Base-by-base conservation (phyloP, 257 asterid genomes). In the Marsdenia floribunda region DNA sequence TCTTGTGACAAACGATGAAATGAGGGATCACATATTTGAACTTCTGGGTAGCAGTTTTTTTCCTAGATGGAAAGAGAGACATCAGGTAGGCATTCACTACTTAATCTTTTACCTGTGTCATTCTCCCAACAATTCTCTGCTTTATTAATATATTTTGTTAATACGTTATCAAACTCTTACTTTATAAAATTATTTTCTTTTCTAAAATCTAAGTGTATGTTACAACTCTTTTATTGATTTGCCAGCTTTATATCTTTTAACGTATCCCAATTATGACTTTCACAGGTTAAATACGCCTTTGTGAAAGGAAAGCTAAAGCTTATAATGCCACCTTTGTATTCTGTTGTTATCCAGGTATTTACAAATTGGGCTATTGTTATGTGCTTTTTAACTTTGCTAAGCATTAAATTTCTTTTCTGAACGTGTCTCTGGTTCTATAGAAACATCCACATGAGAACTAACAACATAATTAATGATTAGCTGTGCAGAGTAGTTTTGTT, bases 11-110 rank as follows among this genome's bases (percentile, higher is more conserved):
- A 94, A 94, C 76, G 99, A 94, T 84, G 96, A 94, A 84, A 94
- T 94, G 99, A 88, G 99, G 81, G 99, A 94, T 87, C 99, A 94
- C 79, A 94, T 92, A 74, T 94, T 94, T 82, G 98, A 90, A 86
- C 98, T 94, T 79, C 84, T 94, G n/a, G 98, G 97, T 47, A 89
- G 88, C 88, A 87, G 82, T 75, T 88, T 92, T 80, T 89, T 90
- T 77, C 76, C 73, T 80, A 88, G 88, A 82, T 94, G 99, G 99
- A 92, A 94, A 82, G 99, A 92, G 82, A 89, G 96, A 73, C 99
- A 94, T 81, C 99, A 89, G 95, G 99, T 94, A 73, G 50, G 53
- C 33, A 7, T 67, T 75, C 61, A 40, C 6, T 58, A 16, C 9
- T 49, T 68, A 35, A 33, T 14, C 8, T 16, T 55, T 14, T 15